phyloP scores from a whole-genome alignment of 345 rosid species.

The Jatropha curcas region DNA sequence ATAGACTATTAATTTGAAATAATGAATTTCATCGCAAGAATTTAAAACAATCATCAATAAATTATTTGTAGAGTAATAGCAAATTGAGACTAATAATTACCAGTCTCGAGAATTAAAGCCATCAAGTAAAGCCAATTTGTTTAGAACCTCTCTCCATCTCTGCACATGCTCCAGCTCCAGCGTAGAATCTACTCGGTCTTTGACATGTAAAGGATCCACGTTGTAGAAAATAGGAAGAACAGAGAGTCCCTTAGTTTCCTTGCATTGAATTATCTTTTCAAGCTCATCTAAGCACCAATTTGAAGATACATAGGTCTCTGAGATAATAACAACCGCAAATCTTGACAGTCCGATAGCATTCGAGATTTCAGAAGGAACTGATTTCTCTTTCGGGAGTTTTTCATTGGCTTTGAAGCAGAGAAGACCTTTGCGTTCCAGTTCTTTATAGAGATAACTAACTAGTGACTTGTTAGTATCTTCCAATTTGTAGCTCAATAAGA shows the following conservation, averaged over 20 bases:
- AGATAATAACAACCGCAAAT: constrained; percentile 3
- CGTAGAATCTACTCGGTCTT: neutral
- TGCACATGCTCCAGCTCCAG: constrained; percentile 3
- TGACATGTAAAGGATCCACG: constrained; percentile 2
- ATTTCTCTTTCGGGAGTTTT: neutral
- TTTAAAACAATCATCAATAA: neutral
- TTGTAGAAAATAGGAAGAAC: constrained; percentile 14
- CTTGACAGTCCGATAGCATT: constrained; percentile 3
- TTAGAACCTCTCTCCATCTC: constrained; percentile 4
- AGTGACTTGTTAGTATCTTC: constrained; percentile 5
- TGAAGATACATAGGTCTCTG: constrained; percentile 10
- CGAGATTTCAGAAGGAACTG: neutral
- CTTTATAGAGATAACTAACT: neutral
- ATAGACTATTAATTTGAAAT: neutral
- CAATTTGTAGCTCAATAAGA: constrained; percentile 6
- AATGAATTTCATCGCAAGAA: neutral
- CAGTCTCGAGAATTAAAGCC: constrained; percentile 12
- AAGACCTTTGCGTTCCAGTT: constrained; percentile 10
- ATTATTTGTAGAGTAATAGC: neutral
- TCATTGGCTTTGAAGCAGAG: constrained; percentile 3
- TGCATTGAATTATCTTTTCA: constrained; percentile 8
- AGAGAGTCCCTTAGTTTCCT: neutral
- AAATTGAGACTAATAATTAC: neutral
- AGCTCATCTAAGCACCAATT: constrained; percentile 13
- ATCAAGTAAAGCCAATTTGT: constrained; percentile 5